Evolutionary conservation across 176 grass and related monocot species (phyloP).

Genomic region (Juncus inflexus): DNA sequence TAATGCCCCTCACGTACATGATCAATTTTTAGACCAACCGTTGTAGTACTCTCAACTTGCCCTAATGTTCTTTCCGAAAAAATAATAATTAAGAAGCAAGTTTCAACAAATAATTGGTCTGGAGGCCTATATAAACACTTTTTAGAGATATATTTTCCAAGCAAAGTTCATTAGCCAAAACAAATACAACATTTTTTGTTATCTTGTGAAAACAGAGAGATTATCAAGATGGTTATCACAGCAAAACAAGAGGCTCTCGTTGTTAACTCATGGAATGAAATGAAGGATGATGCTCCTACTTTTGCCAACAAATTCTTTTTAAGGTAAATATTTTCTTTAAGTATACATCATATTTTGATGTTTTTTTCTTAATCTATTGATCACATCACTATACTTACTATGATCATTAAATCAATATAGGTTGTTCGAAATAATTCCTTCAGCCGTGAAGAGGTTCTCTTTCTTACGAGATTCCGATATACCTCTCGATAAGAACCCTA

Average conservation of each 20-base stretch:
- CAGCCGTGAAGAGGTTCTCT: conserved; percentile 20
- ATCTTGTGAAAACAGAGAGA: neutral
- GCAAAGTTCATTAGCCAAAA: neutral
- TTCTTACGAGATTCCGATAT: conserved; percentile 14
- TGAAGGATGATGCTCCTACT: neutral
- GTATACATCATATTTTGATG: too few species aligned
- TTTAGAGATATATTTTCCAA: neutral
- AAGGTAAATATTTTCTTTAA: neutral
- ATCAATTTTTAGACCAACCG: too few species aligned
- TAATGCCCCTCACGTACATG: too few species aligned
- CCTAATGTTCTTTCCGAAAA: too few species aligned
- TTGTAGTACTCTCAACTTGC: too few species aligned
- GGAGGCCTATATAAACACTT: neutral
- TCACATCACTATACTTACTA: neutral
- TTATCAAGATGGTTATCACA: neutral
- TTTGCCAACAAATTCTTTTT: conserved; percentile 19
- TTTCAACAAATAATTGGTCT: too few species aligned
- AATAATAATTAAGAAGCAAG: too few species aligned
- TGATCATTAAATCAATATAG: neutral
- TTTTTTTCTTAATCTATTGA: too few species aligned
- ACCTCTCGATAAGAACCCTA: too few species aligned
- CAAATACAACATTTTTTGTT: neutral
- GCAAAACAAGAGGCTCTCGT: conserved; percentile 4
- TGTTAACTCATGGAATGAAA: neutral
- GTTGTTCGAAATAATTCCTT: conserved; percentile 21